Base-by-base conservation (phyloP, 306 rosid species). In the Canavalia ensiformis region DNA sequence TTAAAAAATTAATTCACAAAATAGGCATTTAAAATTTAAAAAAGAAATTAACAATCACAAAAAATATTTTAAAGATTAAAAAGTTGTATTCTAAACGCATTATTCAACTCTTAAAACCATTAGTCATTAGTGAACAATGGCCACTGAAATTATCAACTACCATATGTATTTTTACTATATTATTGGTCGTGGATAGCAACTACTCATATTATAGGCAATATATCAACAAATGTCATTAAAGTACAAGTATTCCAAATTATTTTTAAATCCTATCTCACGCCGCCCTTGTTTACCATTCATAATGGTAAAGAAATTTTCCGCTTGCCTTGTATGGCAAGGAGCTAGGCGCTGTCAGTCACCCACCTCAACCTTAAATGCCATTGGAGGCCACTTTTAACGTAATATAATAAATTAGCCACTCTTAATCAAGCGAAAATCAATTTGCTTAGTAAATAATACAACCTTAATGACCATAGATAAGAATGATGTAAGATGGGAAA, bases 401-500 rank as follows among this genome's bases (percentile, higher is more conserved):
- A 37, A 39, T 49, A 25, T 35, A 66, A 45, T 35, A 12, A 72
- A 42, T 52, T 60, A 49, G 54, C 25, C 3, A 31, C 12, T 66
- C 8, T 8, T 66, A 47, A 57, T 49, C 44, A 39, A 59, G 66
- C 1, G 3, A 64, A 75, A 75, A 44, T 2, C 76, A 57, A 76
- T 1, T 57, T 70, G 83, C 47, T 71, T 56, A 79, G 42, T 45
- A 29, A 13, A 75, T 8, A 52, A 82, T 42, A 68, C 72, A 60
- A 47, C 13, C 29, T 30, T 55, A 56, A 63, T 71, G 56, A 75
- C 70, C 57, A 80, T 57, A 77, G 88, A 74, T 72, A 84, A 82
- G 72, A 76, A 84, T 55, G 89, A 58, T 79, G 84, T 33, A 56
- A 59, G 80, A 77, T n/a, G 75, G 44, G 63, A 5, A 74, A 79